A percentile compares a stretch with the other conserved stretches of the same genome.
phyloP scores from a whole-genome alignment of 352 stramenopile genomes.

The Pythium pectinolyticum region DNA sequence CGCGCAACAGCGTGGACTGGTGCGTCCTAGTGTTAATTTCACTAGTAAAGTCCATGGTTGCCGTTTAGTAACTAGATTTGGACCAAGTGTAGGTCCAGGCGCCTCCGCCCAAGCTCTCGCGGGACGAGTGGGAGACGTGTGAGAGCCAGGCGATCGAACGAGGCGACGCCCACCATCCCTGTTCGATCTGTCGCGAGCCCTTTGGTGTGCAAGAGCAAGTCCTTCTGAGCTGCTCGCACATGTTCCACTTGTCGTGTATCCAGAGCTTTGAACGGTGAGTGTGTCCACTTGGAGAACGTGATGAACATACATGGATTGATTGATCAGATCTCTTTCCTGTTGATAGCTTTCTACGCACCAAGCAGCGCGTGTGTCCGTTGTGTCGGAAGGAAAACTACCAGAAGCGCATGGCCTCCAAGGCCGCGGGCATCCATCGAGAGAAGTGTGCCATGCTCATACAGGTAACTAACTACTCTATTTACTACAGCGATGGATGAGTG shows the following conservation, averaged over 20 bases:
- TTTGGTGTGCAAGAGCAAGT: constrained; percentile 79
- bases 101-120: constrained; percentile 60
- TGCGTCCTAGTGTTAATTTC: constrained; percentile 26
- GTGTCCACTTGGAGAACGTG: too few species aligned
- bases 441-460: constrained; percentile 59
- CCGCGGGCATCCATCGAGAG: constrained; percentile 49
- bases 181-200: constrained; percentile 77
- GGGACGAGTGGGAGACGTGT: constrained; percentile 69
- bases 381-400: constrained; percentile 86
- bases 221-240: constrained; percentile 86
- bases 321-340: too few species aligned
- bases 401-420: constrained; percentile 59
- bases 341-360: constrained; percentile 61
- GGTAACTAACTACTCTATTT: too few species aligned
- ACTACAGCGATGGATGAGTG: too few species aligned
- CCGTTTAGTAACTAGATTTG: neutral
- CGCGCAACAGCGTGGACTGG: constrained; percentile 70
- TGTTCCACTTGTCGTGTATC: constrained; percentile 82
- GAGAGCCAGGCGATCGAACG: constrained; percentile 64
- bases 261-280: constrained; percentile 74
- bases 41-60: neutral
- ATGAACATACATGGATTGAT: too few species aligned
- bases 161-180: constrained; percentile 64
- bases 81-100: constrained; percentile 36
- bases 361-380: constrained; percentile 76